phyloP scores from a whole-genome alignment of 1,284 basidiomycete species.

The Papiliotrema flavescens region DNA sequence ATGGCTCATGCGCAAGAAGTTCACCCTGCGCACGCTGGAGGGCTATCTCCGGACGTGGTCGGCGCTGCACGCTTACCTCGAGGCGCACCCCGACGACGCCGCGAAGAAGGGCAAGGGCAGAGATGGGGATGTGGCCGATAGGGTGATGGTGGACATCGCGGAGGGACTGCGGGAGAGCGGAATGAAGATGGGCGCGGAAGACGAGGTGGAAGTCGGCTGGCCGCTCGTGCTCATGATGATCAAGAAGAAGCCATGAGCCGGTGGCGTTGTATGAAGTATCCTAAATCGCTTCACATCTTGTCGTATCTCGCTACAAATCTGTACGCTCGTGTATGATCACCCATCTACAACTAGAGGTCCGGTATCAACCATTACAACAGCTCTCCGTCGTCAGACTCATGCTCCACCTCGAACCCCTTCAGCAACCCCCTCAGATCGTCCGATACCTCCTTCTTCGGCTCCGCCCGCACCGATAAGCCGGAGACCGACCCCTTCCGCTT shows the following conservation, averaged over 20 bases:
- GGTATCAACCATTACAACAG: too few relatives aligned
- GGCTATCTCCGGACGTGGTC: constrained; percentile 70
- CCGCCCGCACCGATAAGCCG: not conserved
- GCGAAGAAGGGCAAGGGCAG: constrained; percentile 18
- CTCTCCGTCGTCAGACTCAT: too few relatives aligned
- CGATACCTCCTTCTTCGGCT: constrained; percentile 10
- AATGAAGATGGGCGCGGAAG: constrained; percentile 25
- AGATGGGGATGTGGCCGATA: constrained; percentile 62
- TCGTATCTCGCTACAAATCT: too few relatives aligned
- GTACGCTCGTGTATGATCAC: too few relatives aligned
- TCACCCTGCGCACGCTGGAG: constrained; percentile 63
- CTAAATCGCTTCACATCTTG: too few relatives aligned
- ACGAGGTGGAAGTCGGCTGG: constrained; percentile 65
- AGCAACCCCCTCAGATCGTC: constrained; percentile 16
- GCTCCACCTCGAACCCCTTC: constrained; percentile 3
- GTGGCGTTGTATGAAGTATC: not conserved
- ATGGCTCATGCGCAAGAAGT: constrained; percentile 59
- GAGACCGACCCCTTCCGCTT: not conserved
- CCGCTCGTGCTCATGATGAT: constrained; percentile 64
- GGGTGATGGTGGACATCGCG: constrained; percentile 55
- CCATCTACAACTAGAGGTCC: too few relatives aligned
- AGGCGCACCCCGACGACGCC: constrained; percentile 61
- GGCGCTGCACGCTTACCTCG: constrained; percentile 66
- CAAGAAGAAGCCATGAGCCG: constrained; percentile 33
- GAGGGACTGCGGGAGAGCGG: constrained; percentile 48